Evolutionary conservation across 805 yeast genomes (phyloP), one percentile per base, ranked within the genome.

Genomic region (Priceomyces castillae): DNA sequence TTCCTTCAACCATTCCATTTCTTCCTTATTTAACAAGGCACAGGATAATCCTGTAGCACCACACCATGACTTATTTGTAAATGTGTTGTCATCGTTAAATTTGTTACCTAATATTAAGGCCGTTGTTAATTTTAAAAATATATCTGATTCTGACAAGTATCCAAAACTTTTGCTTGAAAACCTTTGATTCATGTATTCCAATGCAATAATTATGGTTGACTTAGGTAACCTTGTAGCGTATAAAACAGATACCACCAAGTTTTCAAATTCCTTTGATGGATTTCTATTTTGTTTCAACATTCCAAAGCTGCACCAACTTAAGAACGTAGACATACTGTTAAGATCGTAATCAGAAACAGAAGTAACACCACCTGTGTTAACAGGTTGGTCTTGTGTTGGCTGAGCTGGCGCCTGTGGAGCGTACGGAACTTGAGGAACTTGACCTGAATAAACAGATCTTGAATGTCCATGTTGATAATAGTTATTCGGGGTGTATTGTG

Each of bases 71-170:
- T 82, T 83, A 68, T 92, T 92, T 47, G 96, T 89, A 61, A 92
- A 92, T 22, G 97, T 92, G 67, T 92, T 90, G 69, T 92, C 99
- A 66, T 92, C 98, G 61, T 90, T 89, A 63, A 89, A 88, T 68
- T 92, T 92, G 71, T 92, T 92, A 37, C 97, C 95, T 48, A 92
- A 71, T 30, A 92, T 79, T 35, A 92, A 73, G 2, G 95, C 76
- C 16, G 85, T 73, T 34, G 84, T 81, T 34, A 89, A 62, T 60
- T 70, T 76, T 58, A 68, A 74, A 68, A 76, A 86, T 57, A 70
- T 56, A 47, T 74, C 68, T 38, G 56, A 55, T 41, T 67, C 66
- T 43, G 49, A 37, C 42, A 69, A 46, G n/a, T 39, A 20, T 16
- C 56, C 48, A 9, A 58, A 46, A 7, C 44, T 37, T 39, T 55